Percentiles rank a stretch among this genome's conserved stretches.
Conservation (phyloP, 768 basidiomycete genomes). For the Kwoniella sp. region DNA sequence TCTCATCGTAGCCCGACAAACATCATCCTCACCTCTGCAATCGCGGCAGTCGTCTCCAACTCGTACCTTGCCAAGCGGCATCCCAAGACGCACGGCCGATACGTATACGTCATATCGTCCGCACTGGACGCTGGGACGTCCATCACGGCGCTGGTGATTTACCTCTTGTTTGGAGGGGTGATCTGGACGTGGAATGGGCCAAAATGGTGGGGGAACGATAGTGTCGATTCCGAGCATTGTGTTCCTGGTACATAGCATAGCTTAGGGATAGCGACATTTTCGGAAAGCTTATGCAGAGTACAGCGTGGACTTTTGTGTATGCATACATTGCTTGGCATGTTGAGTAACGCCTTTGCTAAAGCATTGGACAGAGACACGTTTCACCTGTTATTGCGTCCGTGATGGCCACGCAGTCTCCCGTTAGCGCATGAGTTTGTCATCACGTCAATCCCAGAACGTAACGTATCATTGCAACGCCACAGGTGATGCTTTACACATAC, state of each 20-base stretch:
- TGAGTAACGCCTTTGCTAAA: too few relatives aligned
- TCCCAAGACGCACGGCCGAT: slow-evolving; percentile 42
- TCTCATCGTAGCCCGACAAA: slow-evolving; percentile 47
- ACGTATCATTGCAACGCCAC: too few relatives aligned
- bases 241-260: slow-evolving; percentile 30
- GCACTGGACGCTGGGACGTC: slow-evolving; percentile 56
- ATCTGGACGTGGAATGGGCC: slow-evolving; percentile 40
- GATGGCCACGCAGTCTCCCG: too few relatives aligned
- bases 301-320: too few relatives aligned
- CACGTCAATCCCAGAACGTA: too few relatives aligned
- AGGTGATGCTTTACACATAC: too few relatives aligned
- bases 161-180: slow-evolving; percentile 51
- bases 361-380: too few relatives aligned
- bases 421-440: too few relatives aligned
- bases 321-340: too few relatives aligned
- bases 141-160: slow-evolving; percentile 53
- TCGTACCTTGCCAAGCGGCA: slow-evolving; percentile 42
- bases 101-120: slow-evolving; percentile 53
- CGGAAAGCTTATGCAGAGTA: too few relatives aligned
- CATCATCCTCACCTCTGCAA: slow-evolving; percentile 49
- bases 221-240: slow-evolving; percentile 56
- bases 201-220: slow-evolving; percentile 53
- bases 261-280: too few relatives aligned
- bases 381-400: too few relatives aligned
- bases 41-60: slow-evolving; percentile 47